Evolutionary conservation across 2,329 filamentous ascomycete genomes (phyloP), one percentile per base, ranked within the genome.

Genomic region (Fusarium dimerum): DNA sequence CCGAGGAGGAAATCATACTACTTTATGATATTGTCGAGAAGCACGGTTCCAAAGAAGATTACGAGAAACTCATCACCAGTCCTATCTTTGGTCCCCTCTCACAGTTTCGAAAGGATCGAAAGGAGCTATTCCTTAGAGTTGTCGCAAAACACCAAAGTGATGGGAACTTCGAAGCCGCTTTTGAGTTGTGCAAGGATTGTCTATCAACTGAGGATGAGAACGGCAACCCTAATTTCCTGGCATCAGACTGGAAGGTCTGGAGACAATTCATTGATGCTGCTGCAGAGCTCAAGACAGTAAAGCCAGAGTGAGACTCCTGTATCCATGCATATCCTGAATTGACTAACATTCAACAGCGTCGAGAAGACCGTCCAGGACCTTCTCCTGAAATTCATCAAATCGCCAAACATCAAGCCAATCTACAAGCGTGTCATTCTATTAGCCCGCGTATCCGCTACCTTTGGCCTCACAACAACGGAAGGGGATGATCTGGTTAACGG

Each of bases 1-100:
- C 73, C 0, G 79, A 82, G 53, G 76, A 82, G 51, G 79, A 82
- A 54, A 72, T 79, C 3, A 68, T 78, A 1, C 70, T 82, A 2
- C 73, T 79, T 16, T 82, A 80, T 54, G 71, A 76, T 1, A 71
- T 82, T 18, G 63, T 79, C 1, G 71, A 74, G 30, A 70, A 69
- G 5, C 76, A 79, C 10, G 78, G 75, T 1, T 71, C 70, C 1
- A 61, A 66, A 1, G 72, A 71, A 0, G 77, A 79, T 41, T 75
- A 73, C 51, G 54, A 72, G 2, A 73, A 73, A 38, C 66, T 75
- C 8, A 61, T 76, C 0, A 51, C 62, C 3, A 75, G 76, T 41
- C 66, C 72, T 0, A 57, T 71, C 0, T 71, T 79, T 9, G 73
- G 73, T 1, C 78, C 77, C 0, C 60, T 76, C 3, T 62, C 64